These are phyloP conservation scores for Paraurostyla sp. DNA, from an alignment of 73 alveolate species.

Conservation along the genomic window DNA sequence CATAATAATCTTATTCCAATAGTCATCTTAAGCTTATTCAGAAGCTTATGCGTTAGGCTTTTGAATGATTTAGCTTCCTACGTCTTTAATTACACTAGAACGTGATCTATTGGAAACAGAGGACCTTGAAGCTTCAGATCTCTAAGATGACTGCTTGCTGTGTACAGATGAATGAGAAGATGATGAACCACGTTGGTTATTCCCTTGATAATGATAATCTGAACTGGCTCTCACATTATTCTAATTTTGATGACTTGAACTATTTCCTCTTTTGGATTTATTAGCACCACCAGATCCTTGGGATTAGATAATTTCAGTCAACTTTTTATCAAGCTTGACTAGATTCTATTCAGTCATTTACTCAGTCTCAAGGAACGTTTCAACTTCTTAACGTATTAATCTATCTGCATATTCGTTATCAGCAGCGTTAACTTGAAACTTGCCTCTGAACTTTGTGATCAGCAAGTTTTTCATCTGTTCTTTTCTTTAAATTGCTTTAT, in stretches of 20 bases:
- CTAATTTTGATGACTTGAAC: no score
- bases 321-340: constrained; percentile 20
- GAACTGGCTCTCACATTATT: no score
- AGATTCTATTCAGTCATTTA: constrained; percentile 35
- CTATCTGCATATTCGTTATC: neutral
- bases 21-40: neutral
- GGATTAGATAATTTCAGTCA: constrained; percentile 4
- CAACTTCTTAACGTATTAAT: constrained; percentile 3
- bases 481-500: neutral
- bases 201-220: no score
- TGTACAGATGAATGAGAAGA: no score
- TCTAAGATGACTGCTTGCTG: neutral
- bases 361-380: constrained; percentile 11
- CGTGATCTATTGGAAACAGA: neutral
- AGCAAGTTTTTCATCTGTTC: constrained; percentile 14
- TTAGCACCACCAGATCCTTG: neutral
- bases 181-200: no score
- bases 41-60: neutral
- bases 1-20: constrained; percentile 45
- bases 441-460: constrained; percentile 12
- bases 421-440: neutral
- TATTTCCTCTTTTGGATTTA: no score
- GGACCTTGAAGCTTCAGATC: neutral
- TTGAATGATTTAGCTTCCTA: neutral
- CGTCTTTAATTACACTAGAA: constrained; percentile 31